These are phyloP conservation scores for Alternaria triticina DNA, from an alignment of 2,329 filamentous ascomycete species.

Conservation along the genomic window DNA sequence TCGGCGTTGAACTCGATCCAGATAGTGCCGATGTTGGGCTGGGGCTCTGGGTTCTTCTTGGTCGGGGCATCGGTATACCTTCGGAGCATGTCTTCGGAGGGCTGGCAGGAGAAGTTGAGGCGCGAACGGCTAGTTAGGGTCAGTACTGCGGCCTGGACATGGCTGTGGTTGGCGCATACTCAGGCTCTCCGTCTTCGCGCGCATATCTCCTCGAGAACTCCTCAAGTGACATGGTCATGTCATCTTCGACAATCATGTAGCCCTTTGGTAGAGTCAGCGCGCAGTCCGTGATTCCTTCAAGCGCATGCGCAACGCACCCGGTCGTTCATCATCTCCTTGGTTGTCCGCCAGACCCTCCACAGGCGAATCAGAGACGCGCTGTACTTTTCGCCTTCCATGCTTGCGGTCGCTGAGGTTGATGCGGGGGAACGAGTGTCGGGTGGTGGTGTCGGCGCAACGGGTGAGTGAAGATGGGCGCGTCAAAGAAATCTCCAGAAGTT, in stretches of 20 bases:
- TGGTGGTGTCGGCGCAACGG: slow-evolving; percentile 14
- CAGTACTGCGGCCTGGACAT: slow-evolving; percentile 4
- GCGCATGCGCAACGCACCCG: slow-evolving; percentile 66
- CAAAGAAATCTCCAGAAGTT: slow-evolving; percentile 42
- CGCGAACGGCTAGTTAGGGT: slow-evolving; percentile 69
- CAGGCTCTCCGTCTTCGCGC: slow-evolving; percentile 73
- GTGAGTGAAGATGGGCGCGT: slow-evolving; percentile 21
- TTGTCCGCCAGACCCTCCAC: slow-evolving; percentile 93
- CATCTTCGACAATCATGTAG: slow-evolving; percentile 88
- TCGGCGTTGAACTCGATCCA: slow-evolving; percentile 92
- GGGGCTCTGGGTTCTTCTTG: slow-evolving; percentile 71
- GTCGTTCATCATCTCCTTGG: slow-evolving; percentile 93
- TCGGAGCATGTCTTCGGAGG: slow-evolving; percentile 80
- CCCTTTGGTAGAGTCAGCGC: slow-evolving; percentile 64
- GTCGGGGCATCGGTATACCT: slow-evolving; percentile 80
- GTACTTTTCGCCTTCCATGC: slow-evolving; percentile 40
- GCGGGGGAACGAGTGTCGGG: slow-evolving; percentile 11
- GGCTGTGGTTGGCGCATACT: slow-evolving; percentile 62
- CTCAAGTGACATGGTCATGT: slow-evolving; percentile 85
- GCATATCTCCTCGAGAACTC: slow-evolving; percentile 77
- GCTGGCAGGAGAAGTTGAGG: slow-evolving; percentile 87
- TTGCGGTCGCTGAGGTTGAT: slow-evolving; percentile 13
- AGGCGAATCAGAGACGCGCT: slow-evolving; percentile 62
- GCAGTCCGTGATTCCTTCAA: slow-evolving; percentile 10
- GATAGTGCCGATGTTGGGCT: slow-evolving; percentile 81